Conservation (phyloP, 2,329 filamentous ascomycete genomes). For the Diaporthe helianthi region DNA sequence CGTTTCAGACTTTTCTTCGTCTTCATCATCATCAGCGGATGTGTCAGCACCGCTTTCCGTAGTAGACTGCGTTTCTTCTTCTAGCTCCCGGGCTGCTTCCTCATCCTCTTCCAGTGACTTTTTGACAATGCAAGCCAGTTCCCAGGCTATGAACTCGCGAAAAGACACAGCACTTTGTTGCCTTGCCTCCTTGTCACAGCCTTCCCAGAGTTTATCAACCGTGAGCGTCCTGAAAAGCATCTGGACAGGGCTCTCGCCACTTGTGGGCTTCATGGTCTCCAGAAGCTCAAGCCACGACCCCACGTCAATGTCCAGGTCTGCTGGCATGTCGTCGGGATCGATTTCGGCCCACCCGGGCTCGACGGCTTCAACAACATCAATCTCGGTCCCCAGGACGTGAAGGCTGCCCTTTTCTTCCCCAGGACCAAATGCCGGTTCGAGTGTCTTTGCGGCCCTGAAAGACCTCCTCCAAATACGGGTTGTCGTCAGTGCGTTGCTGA, state of each 20-base stretch:
- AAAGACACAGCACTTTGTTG: neutral
- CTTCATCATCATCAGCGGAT: neutral
- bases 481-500: constrained; percentile 18
- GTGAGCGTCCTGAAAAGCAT: constrained; percentile 24
- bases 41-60: neutral
- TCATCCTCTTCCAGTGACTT: neutral
- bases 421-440: constrained; percentile 10
- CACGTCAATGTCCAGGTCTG: constrained; percentile 21
- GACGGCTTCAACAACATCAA: constrained; percentile 19
- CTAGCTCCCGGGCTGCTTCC: neutral
- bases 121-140: constrained; percentile 3
- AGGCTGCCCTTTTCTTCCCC: neutral
- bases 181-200: neutral
- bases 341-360: constrained; percentile 13
- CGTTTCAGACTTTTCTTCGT: constrained; percentile 1
- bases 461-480: constrained; percentile 11
- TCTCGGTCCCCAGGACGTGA: constrained; percentile 4
- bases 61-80: neutral
- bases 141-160: constrained; percentile 10
- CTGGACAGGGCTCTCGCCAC: constrained; percentile 19
- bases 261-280: neutral
- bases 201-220: constrained; percentile 1
- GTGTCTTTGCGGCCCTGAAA: neutral
- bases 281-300: constrained; percentile 22
- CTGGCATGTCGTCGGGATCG: constrained; percentile 10